Evolutionary conservation across 345 rosid species (phyloP).

Genomic region (Alliaria petiolata): DNA sequence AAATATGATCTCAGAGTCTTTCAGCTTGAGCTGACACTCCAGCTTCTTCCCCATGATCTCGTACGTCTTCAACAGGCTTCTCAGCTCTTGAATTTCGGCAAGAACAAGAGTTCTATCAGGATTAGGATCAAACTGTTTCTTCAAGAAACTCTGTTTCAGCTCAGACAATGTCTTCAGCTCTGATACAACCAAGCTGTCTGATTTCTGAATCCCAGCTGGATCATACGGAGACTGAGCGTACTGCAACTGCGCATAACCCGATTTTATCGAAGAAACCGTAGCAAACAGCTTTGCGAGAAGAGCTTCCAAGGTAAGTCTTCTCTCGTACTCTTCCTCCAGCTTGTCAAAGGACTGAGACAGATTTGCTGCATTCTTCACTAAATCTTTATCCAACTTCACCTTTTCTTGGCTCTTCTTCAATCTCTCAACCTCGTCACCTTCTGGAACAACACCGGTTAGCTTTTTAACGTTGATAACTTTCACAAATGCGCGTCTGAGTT

Average conservation of each 20-base stretch:
- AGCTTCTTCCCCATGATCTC: slow-evolving; percentile 64
- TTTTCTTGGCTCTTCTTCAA: slow-evolving; percentile 35
- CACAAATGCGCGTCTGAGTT: slow-evolving; percentile 55
- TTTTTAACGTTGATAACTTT: slow-evolving; percentile 64
- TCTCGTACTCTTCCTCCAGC: slow-evolving; percentile 40
- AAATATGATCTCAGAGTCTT: slow-evolving; percentile 68
- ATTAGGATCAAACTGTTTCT: slow-evolving; percentile 65
- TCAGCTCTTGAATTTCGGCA: slow-evolving; percentile 80
- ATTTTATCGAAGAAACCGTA: slow-evolving; percentile 65
- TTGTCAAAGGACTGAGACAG: slow-evolving; percentile 46
- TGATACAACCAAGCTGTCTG: slow-evolving; percentile 55
- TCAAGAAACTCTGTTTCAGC: slow-evolving; percentile 68
- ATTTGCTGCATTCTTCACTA: slow-evolving; percentile 27
- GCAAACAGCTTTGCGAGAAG: slow-evolving; percentile 74
- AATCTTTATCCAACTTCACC: slow-evolving; percentile 34
- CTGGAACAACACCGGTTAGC: slow-evolving; percentile 60
- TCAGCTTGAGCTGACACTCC: slow-evolving; percentile 68
- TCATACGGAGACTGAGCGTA: slow-evolving; percentile 82
- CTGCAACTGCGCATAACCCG: slow-evolving; percentile 79
- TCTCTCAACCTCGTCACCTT: slow-evolving; percentile 41
- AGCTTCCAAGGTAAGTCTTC: slow-evolving; percentile 52
- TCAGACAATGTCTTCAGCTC: slow-evolving; percentile 73
- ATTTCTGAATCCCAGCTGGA: slow-evolving; percentile 59
- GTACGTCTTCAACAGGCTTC: slow-evolving; percentile 54
- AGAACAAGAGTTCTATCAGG: slow-evolving; percentile 47